Evolutionary conservation across 2,329 filamentous ascomycete genomes (phyloP), one percentile per base, ranked within the genome.

Genomic region (Tolypocladium inflatum): DNA sequence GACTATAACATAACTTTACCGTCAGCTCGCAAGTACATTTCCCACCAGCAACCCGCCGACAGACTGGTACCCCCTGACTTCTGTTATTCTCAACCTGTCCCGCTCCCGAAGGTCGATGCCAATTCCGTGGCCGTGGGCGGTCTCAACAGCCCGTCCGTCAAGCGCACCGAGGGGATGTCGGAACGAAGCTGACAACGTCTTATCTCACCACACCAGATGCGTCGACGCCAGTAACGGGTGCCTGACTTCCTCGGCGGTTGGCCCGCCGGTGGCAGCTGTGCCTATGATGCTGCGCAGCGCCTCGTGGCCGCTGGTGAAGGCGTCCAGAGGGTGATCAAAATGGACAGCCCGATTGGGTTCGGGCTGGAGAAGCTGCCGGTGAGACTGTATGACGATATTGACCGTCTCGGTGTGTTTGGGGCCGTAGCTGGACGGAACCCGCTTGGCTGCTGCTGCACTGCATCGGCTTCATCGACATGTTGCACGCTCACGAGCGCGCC

Each of bases 381-480:
- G 15, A 59, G 67, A 68, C 81, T 90, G 11, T 87, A 89, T 70
- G 80, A 85, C 63, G 91, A 88, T 80, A 89, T 90, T 66, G 86
- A 86, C 57, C 78, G 80, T 54, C 87, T 90, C 57, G 88, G 88
- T 57, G 81, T 91, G 2, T 81, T 90, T 33, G 88, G 87, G 26
- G 85, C 80, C 37, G 78, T 77, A 2, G 77, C 80, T 33, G 77
- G 76, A 2, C 76, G 76, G n/a, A 86, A 85, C 88, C 88, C 0
- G 74, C 80, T n/a, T 91, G 88, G 88, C 79, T 91, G 19, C 79
- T 89, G 2, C 85, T 85, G 58, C 88, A 91, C 72, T 91, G 91
- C 70, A 80, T 83, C 0, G 83, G 86, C 26, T 84, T 85, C 23
- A 85, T 91, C 57, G 78, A 80, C 55, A 86, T 86, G 19, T 76